Evolutionary conservation across 2,329 filamentous ascomycete species (phyloP).

Genomic region (Ophiocordyceps camponoti-leonardi): DNA sequence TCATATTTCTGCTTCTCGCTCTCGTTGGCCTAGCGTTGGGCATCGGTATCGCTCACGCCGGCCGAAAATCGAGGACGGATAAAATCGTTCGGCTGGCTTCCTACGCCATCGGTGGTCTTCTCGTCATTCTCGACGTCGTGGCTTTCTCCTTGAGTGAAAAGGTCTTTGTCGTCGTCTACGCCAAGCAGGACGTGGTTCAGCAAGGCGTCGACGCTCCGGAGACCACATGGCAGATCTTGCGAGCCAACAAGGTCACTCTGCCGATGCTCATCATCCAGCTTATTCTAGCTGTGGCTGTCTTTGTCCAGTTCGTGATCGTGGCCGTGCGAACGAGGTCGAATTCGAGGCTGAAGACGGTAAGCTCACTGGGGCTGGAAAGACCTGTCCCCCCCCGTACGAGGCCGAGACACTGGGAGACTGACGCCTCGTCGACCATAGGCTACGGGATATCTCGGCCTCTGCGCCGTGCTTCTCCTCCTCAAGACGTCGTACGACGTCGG

Average conservation of each 20-base stretch:
- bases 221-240: background rate
- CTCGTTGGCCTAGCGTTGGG: constrained; percentile 8
- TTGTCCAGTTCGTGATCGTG: constrained; percentile 6
- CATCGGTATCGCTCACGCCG: constrained; percentile 5
- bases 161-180: constrained; percentile 1
- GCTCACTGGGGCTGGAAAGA: background rate
- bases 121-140: constrained; percentile 5
- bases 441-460: constrained; percentile 8
- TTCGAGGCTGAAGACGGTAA: constrained; percentile 5
- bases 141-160: constrained; percentile 6
- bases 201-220: background rate
- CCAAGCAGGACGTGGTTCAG: background rate
- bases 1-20: constrained; percentile 8
- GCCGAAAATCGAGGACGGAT: constrained; percentile 1
- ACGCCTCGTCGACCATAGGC: constrained; percentile 4
- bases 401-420: background rate
- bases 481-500: constrained; percentile 9
- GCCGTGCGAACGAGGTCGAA: constrained; percentile 5
- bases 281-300: constrained; percentile 5
- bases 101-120: constrained; percentile 4
- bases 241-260: constrained; percentile 2
- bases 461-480: constrained; percentile 9
- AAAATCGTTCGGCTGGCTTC: constrained; percentile 5
- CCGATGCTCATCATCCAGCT: constrained; percentile 5
- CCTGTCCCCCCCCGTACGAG: too few relatives aligned